Conservation (phyloP, 2,329 filamentous ascomycete species). For the Paecilomyces fulvus region DNA sequence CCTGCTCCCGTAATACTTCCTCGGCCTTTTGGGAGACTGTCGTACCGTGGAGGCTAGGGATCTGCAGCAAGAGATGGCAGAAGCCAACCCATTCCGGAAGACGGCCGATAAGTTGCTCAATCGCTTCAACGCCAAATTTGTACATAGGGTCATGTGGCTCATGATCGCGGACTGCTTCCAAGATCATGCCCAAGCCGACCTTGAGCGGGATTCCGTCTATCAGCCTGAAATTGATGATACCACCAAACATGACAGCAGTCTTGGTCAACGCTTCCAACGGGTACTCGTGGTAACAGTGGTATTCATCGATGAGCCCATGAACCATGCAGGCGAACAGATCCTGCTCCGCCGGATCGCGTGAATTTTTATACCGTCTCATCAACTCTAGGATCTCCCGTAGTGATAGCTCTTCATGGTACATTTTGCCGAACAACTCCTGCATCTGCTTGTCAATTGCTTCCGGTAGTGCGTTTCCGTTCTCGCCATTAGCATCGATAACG, state of each 20-base stretch:
- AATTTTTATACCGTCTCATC: constrained; percentile 80
- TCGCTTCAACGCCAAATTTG: constrained; percentile 91
- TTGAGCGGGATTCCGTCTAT: constrained; percentile 85
- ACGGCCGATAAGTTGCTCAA: constrained; percentile 76
- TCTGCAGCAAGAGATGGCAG: constrained; percentile 74
- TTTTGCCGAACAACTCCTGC: constrained; percentile 96
- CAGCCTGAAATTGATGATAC: constrained; percentile 88
- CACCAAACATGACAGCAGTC: constrained; percentile 91
- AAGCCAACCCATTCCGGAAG: constrained; percentile 94
- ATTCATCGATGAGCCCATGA: constrained; percentile 94
- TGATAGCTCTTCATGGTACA: constrained; percentile 88
- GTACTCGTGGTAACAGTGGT: constrained; percentile 89
- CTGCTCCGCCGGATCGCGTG: constrained; percentile 73
- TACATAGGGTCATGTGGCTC: constrained; percentile 83
- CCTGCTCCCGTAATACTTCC: constrained; percentile 65
- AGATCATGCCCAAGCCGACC: constrained; percentile 91
- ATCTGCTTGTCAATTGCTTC: constrained; percentile 76
- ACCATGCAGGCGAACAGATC: constrained; percentile 99
- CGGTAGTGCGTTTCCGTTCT: constrained; percentile 71
- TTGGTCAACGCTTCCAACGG: constrained; percentile 93
- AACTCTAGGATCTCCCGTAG: constrained; percentile 78
- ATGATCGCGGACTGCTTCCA: constrained; percentile 89
- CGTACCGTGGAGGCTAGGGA: constrained; percentile 72
- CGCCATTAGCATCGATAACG: constrained; percentile 77
- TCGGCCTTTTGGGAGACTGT: constrained; percentile 77